Base-by-base conservation (phyloP, 768 basidiomycete genomes). In the Tephrocybe sp. region DNA sequence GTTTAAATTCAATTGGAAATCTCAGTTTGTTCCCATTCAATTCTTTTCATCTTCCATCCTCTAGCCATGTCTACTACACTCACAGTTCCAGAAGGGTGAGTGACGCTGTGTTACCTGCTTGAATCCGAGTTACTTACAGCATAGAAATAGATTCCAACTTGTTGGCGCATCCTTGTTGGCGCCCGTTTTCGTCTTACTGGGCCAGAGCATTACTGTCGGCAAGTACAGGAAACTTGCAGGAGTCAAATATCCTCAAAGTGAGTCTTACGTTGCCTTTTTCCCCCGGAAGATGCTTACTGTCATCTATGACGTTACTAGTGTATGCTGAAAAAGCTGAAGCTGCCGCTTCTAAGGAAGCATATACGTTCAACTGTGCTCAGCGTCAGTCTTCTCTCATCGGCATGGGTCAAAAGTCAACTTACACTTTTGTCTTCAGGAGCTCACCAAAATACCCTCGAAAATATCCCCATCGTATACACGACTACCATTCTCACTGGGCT, bases 321-420 rank as follows among this genome's bases (percentile, higher is more conserved):
- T 89, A 89, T 55, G 88, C 87, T 1, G 84, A 87, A 26, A 79
- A 83, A 61, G 72, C 76, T 2, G 74, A 87, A 54, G 77, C 66
- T 13, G 79, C 74, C 16, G 70, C 70, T 0, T 80, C 72, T 14
- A 62, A 60, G 20, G 76, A 73, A 36, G 87, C 85, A 0, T 48
- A 68, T 47, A 54, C 72, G 49, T 89, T 87, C 73, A 89, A 89
- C 65, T 89, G 87, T 62, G 75, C 76, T 23, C 86, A 89, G 59
- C 83, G 86, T 84, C 54, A 49, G 79, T 30, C 26, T 30, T 12
- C 64, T 16, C 39, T 9, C 14, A 35, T 36, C 17, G 34, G 40
- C 19, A 30, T 23, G 30, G 39, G 35, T 22, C 19, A 1, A 35
- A 9, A 48, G 2, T 17, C 23, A 11, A 14, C 45, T 47, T 32